Evolutionary conservation across 169 alveolate species (phyloP), one percentile per base, ranked within the genome.

Genomic region (Cryptosporidium canis): DNA sequence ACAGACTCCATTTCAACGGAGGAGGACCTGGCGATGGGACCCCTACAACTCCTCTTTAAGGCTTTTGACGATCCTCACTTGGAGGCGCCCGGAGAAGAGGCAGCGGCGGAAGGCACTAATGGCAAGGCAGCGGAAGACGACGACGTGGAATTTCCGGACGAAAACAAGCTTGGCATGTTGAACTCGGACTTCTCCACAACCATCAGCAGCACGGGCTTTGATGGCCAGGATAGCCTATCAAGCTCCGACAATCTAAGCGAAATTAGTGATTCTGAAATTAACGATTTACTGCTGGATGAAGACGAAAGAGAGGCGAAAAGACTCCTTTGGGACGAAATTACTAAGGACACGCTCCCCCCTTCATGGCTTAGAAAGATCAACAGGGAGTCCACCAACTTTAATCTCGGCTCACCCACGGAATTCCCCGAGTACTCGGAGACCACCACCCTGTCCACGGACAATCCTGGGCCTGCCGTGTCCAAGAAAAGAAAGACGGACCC

Each of bases 281-380:
- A 91, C 64, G 84, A 71, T 71, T 90, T 94, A 90, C 91, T 94
- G 27, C 90, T 94, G 29, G 91, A 94, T 4, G 96, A 93, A 44
- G 92, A 91, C 43, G 96, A 94, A 85, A 92, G 83, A 85, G 91
- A 65, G 48, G 90, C 93, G 8, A 94, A 94, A 83, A 91, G 92
- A 82, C 85, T 92, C n/a, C 85, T 94, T 29, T 94, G 97, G 97
- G 97, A 94, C 82, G 97, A 94, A 71, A 91, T 94, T 65, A 94
- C 96, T 83, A 94, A 83, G 90, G 95, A 85, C 48, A 85, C 91
- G 58, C 83, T 94, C 90, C 96, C 96, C 1, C 91, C 91, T 66
- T 92, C 93, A 21, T 93, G 92, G 93, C 82, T 94, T 43, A 83
- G 95, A 35, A 77, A 77, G 55, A 77, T 77, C 9, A 77, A 55